Evolutionary conservation across 106 monocot species (phyloP), one percentile per base, ranked within the genome.

Genomic region (Dendrobium nobile): DNA sequence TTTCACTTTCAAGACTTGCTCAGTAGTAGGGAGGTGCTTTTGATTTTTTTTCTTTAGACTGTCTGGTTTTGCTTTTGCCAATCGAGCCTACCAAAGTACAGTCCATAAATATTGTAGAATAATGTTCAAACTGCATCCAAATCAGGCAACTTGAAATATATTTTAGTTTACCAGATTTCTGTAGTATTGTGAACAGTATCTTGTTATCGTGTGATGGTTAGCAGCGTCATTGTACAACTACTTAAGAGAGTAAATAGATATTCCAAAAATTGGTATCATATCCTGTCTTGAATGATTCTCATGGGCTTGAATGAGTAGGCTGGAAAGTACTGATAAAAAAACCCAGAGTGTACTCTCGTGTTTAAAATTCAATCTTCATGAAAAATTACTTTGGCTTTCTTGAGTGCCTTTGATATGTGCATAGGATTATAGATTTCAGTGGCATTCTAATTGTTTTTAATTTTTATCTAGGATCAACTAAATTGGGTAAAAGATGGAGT

Each of bases 401-500:
- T n/a, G 45, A 75, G 43, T 10, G 28, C 15, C 5, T 40, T 33
- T 40, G 37, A 37, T 72, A 64, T 40, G 15, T 72, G 33, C 33
- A 7, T 72, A 51, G 51, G 33, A 40, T 33, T 40, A 16, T 72
- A 72, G 33, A 40, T 40, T 40, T 72, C 9, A 18, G 40, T 28
- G 16, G 13, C 40, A 27, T 33, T 15, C 72, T 56, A 33, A 59
- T 4, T 55, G 47, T 58, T 84, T 37, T 87, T 80, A 8, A 31
- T 24, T 33, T 78, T 82, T 44, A 51, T 51, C 51, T 77, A 88
- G 92, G 73, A 41, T 33, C 61, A 31, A 70, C 42, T 67, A 88
- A 82, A 80, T 73, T 79, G 79, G 89, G 83, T 18, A 85, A 87
- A 24, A 87, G 86, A 64, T 92, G 92, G 93, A 84, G 84, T 75